Conservation (phyloP, 257 asterid genomes). For the Oldenlandia corymbosa region DNA sequence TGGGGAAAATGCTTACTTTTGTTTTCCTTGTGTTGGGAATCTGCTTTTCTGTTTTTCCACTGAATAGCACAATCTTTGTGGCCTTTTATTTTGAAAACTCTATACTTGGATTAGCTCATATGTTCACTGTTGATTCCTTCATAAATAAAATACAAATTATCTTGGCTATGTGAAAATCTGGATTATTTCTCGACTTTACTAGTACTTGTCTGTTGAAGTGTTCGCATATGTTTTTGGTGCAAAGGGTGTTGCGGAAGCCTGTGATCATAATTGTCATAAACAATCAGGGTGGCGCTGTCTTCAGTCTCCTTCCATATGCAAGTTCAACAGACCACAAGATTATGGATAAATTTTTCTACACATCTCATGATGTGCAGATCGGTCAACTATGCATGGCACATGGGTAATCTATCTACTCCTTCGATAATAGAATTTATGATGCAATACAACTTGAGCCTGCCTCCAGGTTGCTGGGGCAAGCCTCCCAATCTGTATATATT, state of each 20-base stretch:
- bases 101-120: no score
- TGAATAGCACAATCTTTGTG: no score
- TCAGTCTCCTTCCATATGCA: slow-evolving; percentile 91
- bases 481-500: no score
- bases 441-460: background rate
- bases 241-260: slow-evolving; percentile 72
- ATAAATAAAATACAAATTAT: background rate
- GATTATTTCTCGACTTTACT: background rate
- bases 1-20: background rate
- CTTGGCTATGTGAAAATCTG: no score
- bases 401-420: slow-evolving; percentile 38
- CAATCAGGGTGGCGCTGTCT: slow-evolving; percentile 96
- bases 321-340: slow-evolving; percentile 45
- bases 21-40: background rate
- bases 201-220: background rate
- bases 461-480: background rate
- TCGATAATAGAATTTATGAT: background rate
- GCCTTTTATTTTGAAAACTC: no score
- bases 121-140: no score
- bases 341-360: slow-evolving; percentile 83
- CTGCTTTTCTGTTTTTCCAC: background rate
- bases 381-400: slow-evolving; percentile 73
- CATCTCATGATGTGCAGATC: slow-evolving; percentile 77
- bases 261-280: slow-evolving; percentile 75
- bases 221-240: slow-evolving; percentile 15